These are phyloP conservation scores for Lentinus tigrinus DNA, from an alignment of 768 basidiomycete species.

Conservation along the genomic window DNA sequence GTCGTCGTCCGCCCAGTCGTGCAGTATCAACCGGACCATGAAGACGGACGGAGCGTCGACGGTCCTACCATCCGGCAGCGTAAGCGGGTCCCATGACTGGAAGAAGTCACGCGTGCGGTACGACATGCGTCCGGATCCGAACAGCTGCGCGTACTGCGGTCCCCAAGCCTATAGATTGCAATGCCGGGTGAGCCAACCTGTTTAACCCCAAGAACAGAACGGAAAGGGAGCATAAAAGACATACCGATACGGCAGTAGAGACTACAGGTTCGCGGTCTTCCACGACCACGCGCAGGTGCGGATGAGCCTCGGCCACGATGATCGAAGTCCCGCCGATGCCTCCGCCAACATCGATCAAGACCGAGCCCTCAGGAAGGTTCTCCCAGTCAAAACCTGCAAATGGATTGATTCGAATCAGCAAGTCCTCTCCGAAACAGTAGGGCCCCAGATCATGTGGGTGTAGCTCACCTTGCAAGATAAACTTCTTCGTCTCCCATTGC, in stretches of 20 bases:
- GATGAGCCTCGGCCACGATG: slow-evolving; percentile 12
- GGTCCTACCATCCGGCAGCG: slow-evolving; percentile 37
- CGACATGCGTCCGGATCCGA: slow-evolving; percentile 16
- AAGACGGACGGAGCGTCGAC: slow-evolving; percentile 9
- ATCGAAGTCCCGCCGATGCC: slow-evolving; percentile 18
- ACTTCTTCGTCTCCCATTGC: slow-evolving; percentile 71
- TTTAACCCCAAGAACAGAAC: too few species aligned
- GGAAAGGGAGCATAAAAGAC: too few species aligned
- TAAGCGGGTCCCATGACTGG: slow-evolving; percentile 29
- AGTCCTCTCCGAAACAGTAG: too few species aligned
- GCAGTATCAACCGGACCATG: slow-evolving; percentile 10
- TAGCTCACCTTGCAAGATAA: neutral
- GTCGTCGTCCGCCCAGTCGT: slow-evolving; percentile 17
- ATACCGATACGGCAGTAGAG: slow-evolving; percentile 36
- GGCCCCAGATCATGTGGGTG: too few species aligned
- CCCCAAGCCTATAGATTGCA: slow-evolving; percentile 25
- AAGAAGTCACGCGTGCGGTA: slow-evolving; percentile 13
- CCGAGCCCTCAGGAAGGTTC: slow-evolving; percentile 5
- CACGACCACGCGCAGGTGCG: slow-evolving; percentile 18
- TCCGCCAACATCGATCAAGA: slow-evolving; percentile 20
- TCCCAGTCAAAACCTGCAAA: slow-evolving; percentile 22
- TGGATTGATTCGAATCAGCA: neutral
- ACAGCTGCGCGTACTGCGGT: neutral
- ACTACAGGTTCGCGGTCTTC: slow-evolving; percentile 16
- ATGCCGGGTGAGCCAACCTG: too few species aligned